Evolutionary conservation across 169 alveolate genomes (phyloP), one percentile per base, ranked within the genome.

Genomic region (Plasmodium chabaudi): DNA sequence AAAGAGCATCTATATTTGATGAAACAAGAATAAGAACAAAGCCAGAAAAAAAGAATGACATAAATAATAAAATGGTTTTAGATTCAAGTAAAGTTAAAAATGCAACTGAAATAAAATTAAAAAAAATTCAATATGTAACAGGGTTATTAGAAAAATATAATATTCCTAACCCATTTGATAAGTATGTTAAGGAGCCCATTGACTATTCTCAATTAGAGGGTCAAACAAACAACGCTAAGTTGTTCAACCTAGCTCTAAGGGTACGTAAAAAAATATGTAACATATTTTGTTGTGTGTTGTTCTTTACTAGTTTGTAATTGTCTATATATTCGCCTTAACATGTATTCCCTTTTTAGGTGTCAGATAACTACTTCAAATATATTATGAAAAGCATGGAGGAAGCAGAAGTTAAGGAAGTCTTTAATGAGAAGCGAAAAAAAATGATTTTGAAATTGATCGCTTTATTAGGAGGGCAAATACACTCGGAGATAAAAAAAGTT

Each of bases 1-100:
- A 67, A 67, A 79, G 89, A 59, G 89, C 89, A 15, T 79, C 89
- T n/a, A 79, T 79, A 51, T 79, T 79, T 79, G 84, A 79, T 67
- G 89, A 79, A 55, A 46, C 89, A 1, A 79, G 47, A 67, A 21
- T 47, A 44, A 79, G 60, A 79, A 19, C 57, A 15, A 79, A 60
- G 23, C 27, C 55, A 42, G 84, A 79, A 42, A 79, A 79, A 60
- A 79, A 79, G 23, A 79, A 47, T 57, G 89, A 79, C 13, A 12
- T 39, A 34, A 79, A 53, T 34, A 79, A 67, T 3, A 79, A 79
- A 55, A 44, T 79, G 13, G 89, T 79, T 42, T 55, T 79, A 69
- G 89, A 79, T 53, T 79, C 89, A 19, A 79, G 49, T 79, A 79
- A 79, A 55, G 89, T 79, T 25, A 79, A 67, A 68, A 79, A 79